Base-by-base conservation (phyloP, 202 grass and related monocot genomes). In the Schoenoplectus tabernaemontani region DNA sequence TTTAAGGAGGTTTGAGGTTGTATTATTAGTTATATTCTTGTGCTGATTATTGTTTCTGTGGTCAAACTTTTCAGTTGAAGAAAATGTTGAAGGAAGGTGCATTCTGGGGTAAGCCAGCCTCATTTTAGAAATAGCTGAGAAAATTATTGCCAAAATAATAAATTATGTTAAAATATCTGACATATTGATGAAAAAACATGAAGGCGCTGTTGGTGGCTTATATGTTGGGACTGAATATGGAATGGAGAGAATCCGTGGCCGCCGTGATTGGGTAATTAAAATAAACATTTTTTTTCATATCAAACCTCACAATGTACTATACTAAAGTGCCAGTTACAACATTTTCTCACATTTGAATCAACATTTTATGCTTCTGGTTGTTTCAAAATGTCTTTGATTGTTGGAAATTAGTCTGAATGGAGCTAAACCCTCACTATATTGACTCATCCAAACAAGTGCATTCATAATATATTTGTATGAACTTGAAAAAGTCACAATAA, bases 61-160 rank as follows among this genome's bases (percentile, higher is more conserved):
- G 22, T 77, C 15, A 54, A 56, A 69, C 48, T 37, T 36, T 86
- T 57, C 86, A 96, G 93, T 64, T 96, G 77, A 87, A 93, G 81
- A 91, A 89, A 48, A 93, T 96, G 86, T 90, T 86, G 76, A 89
- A 87, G 81, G 93, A 96, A 87, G 90, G 90, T 61, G 93, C 86
- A 80, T 89, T 84, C 48, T 93, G 90, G 93, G 90, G 93, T 93
- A 90, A 83, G 15, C 59, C 38, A n/a, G n/a, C n/a, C 17, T 58
- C 44, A 12, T 50, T 51, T 34, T 16, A n/a, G n/a, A n/a, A 33
- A 50, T 53, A 53, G 17, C 16, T 53, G 33, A 34, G 69, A 53
- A 74, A 53, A n/a, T 74, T 4, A 44, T 71, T 13, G n/a, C 34
- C 2, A 51, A 4, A 33, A 26, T 33, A 74, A 51, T 53, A 53